Conservation (phyloP, 1,284 basidiomycete species). For the Chalciporus piperatoides region DNA sequence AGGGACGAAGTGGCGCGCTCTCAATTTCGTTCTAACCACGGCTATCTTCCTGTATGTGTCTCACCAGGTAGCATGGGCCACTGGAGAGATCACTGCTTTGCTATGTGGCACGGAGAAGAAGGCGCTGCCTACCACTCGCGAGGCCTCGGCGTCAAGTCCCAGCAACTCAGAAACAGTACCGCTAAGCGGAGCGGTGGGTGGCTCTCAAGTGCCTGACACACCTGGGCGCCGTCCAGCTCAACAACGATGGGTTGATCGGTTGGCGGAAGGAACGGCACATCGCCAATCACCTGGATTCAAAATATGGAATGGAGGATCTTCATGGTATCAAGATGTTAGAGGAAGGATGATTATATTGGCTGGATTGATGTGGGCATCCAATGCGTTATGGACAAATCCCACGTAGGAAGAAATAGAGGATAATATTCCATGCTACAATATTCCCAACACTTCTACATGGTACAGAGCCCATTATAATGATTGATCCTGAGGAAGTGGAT, state of each 20-base stretch:
- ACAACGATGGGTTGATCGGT: constrained; percentile 53
- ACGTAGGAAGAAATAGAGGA: constrained; percentile 6
- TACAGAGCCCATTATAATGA: background rate
- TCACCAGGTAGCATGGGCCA: constrained; percentile 72
- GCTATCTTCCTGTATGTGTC: constrained; percentile 77
- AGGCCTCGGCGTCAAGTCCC: constrained; percentile 1
- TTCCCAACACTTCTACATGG: background rate
- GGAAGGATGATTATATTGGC: constrained; percentile 36
- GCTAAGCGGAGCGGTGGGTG: constrained; percentile 7
- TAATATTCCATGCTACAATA: constrained; percentile 3
- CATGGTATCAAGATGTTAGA: constrained; percentile 29
- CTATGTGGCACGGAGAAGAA: constrained; percentile 48
- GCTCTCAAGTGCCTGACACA: constrained; percentile 27
- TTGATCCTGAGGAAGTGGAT: constrained; percentile 13
- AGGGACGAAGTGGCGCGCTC: constrained; percentile 62
- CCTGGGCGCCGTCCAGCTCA: constrained; percentile 37
- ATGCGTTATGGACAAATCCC: constrained; percentile 51
- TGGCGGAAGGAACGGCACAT: constrained; percentile 39
- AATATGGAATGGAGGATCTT: constrained; percentile 31
- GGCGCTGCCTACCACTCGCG: constrained; percentile 32
- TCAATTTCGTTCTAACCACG: constrained; percentile 76
- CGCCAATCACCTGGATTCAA: constrained; percentile 29
- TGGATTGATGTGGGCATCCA: constrained; percentile 52
- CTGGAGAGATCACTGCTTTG: constrained; percentile 67
- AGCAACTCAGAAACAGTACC: constrained; percentile 11